These are phyloP conservation scores for Meyerozyma athensensis DNA, from an alignment of 1,139 yeast genomes.

Conservation along the genomic window DNA sequence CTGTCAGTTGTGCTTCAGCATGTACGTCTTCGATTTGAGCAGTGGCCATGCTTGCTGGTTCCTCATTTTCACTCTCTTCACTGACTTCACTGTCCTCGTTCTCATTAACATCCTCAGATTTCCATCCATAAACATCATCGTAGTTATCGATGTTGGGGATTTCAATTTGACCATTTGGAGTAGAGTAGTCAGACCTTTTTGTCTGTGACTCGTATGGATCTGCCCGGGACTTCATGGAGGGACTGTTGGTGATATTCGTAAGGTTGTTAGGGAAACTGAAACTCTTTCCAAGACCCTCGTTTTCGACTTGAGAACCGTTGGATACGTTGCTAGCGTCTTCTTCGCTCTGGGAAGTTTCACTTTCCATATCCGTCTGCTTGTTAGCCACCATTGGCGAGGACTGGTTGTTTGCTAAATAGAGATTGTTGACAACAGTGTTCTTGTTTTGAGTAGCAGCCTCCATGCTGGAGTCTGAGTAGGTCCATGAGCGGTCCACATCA, in stretches of 20 bases:
- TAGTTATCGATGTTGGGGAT: slow-evolving; percentile 35
- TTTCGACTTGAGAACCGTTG: slow-evolving; percentile 16
- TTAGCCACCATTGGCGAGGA: neutral
- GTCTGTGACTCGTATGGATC: slow-evolving; percentile 8
- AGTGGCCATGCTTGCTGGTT: neutral
- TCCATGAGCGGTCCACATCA: neutral
- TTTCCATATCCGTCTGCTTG: neutral
- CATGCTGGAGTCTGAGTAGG: neutral
- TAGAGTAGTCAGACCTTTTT: slow-evolving; percentile 24
- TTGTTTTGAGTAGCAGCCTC: neutral
- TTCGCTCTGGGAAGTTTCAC: neutral
- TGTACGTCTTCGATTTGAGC: no score
- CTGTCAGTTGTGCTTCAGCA: no score
- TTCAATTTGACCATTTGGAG: slow-evolving; percentile 36
- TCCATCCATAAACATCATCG: slow-evolving; percentile 4
- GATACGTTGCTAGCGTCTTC: neutral
- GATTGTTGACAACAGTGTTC: neutral
- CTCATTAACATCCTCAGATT: slow-evolving; percentile 5
- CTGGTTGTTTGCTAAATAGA: neutral
- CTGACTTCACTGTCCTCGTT: slow-evolving; percentile 8
- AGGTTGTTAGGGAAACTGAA: slow-evolving; percentile 38
- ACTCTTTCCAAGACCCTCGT: slow-evolving; percentile 30
- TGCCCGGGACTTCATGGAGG: slow-evolving; percentile 15
- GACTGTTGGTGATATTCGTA: slow-evolving; percentile 31
- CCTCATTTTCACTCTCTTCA: slow-evolving; percentile 1